These are phyloP conservation scores for Gossypium laxum DNA, from an alignment of 441 rosid genomes.

Conservation along the genomic window DNA sequence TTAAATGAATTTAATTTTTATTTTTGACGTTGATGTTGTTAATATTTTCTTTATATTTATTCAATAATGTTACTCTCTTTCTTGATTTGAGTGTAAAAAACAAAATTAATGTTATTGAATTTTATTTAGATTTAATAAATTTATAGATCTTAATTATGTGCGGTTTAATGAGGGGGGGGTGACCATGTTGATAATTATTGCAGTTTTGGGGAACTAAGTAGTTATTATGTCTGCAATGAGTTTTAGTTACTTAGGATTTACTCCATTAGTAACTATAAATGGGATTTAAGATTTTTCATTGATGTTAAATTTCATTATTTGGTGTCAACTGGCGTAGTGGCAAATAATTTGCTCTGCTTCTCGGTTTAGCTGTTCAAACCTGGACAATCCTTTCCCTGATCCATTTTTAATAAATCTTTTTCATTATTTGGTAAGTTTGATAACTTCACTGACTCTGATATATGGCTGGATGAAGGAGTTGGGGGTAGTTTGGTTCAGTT, in stretches of 20 bases:
- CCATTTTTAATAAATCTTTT: not conserved
- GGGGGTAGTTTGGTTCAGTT: slow-evolving; percentile 7
- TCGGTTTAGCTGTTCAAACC: too few species aligned
- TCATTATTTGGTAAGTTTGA: not conserved
- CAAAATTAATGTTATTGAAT: not conserved
- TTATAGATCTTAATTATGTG: slow-evolving; percentile 4
- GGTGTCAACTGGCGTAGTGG: not conserved
- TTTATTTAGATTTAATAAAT: not conserved
- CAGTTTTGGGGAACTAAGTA: not conserved
- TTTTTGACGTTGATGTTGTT: not conserved
- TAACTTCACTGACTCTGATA: slow-evolving; percentile 17
- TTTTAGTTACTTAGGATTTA: not conserved
- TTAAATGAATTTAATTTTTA: not conserved
- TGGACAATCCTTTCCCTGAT: too few species aligned
- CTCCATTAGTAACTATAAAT: not conserved
- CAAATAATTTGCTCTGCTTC: too few species aligned
- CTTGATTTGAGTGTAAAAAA: not conserved
- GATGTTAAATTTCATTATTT: not conserved
- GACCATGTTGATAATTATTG: not conserved
- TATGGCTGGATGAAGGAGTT: slow-evolving; percentile 24
- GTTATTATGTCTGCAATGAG: not conserved
- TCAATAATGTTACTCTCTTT: not conserved
- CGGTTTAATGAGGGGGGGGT: not conserved
- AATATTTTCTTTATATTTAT: not conserved
- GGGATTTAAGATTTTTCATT: slow-evolving; percentile 2